Conservation (phyloP, 306 rosid genomes). For the Prunus campanulata region DNA sequence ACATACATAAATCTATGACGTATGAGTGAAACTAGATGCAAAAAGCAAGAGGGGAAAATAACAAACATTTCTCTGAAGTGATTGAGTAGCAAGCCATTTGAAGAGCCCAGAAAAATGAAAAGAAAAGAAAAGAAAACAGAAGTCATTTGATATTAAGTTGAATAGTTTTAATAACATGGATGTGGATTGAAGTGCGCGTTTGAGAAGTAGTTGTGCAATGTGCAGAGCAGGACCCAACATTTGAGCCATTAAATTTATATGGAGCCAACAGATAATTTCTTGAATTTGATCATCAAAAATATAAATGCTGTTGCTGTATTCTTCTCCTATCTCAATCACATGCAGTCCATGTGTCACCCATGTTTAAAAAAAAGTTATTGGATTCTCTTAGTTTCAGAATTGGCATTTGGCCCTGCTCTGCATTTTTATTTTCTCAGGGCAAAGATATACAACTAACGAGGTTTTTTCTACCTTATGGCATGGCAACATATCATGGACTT, state of each 20-base stretch:
- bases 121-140: neutral
- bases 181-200: slow-evolving; percentile 7
- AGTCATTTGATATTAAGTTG: neutral
- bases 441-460: no score
- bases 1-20: no score
- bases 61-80: no score
- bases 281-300: neutral
- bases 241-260: slow-evolving; percentile 33
- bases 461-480: neutral
- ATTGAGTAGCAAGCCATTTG: no score
- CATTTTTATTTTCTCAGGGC: neutral
- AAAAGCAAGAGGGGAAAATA: no score
- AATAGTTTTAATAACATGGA: neutral
- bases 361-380: slow-evolving; percentile 18
- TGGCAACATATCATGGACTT: neutral
- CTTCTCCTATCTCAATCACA: slow-evolving; percentile 30
- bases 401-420: neutral
- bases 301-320: neutral
- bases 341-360: slow-evolving; percentile 53
- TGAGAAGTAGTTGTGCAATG: slow-evolving; percentile 1
- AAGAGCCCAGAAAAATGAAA: no score
- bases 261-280: slow-evolving; percentile 29
- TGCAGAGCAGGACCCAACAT: slow-evolving; percentile 20
- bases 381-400: slow-evolving; percentile 1
- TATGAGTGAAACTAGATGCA: no score